These are phyloP conservation scores for Chrysophaeum taylorii DNA, from an alignment of 352 stramenopile species.

Conservation along the genomic window DNA sequence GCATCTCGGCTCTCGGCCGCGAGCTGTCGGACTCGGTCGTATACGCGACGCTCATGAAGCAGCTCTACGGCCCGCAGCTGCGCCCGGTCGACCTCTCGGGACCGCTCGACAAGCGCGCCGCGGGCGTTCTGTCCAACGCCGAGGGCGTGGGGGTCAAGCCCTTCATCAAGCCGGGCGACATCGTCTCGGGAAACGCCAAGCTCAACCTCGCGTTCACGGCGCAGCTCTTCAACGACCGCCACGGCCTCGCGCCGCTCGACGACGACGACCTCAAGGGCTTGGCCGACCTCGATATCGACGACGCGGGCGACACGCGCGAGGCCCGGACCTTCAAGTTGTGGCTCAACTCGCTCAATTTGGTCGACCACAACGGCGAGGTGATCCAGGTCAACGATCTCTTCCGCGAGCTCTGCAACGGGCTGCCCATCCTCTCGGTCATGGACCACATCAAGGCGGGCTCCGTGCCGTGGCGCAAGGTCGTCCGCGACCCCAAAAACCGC, in stretches of 20 bases:
- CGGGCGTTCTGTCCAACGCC: constrained; percentile 67
- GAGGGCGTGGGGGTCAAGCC: constrained; percentile 65
- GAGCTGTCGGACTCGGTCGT: constrained; percentile 63
- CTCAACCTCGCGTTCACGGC: constrained; percentile 44
- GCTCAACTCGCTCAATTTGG: constrained; percentile 71
- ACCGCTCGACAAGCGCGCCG: constrained; percentile 37
- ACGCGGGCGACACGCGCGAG: constrained; percentile 66
- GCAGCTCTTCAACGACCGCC: constrained; percentile 76
- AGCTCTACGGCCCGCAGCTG: constrained; percentile 40
- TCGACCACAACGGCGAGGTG: constrained; percentile 15
- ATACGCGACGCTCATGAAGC: constrained; percentile 70
- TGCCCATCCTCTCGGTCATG: constrained; percentile 64
- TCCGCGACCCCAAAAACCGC: constrained; percentile 69
- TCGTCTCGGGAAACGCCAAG: constrained; percentile 77
- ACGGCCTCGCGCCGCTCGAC: constrained; percentile 60
- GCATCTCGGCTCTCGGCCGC: constrained; percentile 31
- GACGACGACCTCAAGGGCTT: constrained; percentile 43
- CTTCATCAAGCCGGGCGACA: constrained; percentile 79
- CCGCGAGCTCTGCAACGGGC: constrained; percentile 66
- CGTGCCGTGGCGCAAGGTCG: constrained; percentile 72
- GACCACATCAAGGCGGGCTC: constrained; percentile 74
- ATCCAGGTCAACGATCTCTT: constrained; percentile 70
- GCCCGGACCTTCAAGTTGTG: constrained; percentile 76
- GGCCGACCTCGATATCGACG: constrained; percentile 66
- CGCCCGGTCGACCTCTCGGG: not conserved